Evolutionary conservation across 1,284 basidiomycete genomes (phyloP).

Genomic region (Schizopora paradoxa): DNA sequence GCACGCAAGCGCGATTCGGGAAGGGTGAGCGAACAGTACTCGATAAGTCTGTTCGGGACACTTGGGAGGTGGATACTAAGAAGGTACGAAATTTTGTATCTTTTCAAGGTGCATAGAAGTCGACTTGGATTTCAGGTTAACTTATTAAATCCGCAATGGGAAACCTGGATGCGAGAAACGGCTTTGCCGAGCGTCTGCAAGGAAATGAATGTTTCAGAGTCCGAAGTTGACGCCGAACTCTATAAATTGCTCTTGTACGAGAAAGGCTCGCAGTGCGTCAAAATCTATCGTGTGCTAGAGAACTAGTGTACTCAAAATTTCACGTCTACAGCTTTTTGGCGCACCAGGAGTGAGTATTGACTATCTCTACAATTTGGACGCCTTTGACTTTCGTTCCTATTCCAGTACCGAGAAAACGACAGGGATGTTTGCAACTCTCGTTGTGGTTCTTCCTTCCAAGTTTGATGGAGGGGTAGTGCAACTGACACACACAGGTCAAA

Average conservation of each 20-base stretch:
- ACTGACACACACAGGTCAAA: neutral
- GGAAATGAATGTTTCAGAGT: conserved; percentile 27
- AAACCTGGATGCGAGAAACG: conserved; percentile 23
- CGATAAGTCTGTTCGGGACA: conserved; percentile 34
- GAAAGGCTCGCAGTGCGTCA: conserved; percentile 38
- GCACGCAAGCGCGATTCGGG: conserved; percentile 34
- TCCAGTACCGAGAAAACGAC: conserved; percentile 33
- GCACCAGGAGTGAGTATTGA: conserved; percentile 26
- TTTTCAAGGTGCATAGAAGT: too few relatives aligned
- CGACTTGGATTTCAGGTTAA: too few relatives aligned
- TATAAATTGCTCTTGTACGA: conserved; percentile 43
- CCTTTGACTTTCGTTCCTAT: neutral
- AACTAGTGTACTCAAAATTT: neutral
- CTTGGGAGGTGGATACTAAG: conserved; percentile 30
- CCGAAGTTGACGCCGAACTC: conserved; percentile 31
- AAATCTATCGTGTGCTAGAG: neutral
- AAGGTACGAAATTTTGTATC: too few relatives aligned
- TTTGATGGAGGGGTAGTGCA: neutral
- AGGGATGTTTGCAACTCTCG: conserved; percentile 41
- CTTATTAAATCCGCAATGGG: conserved; percentile 33
- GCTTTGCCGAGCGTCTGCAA: conserved; percentile 29
- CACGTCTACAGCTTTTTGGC: conserved; percentile 18
- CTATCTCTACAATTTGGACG: neutral
- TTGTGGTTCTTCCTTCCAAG: conserved; percentile 38
- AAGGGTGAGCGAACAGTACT: conserved; percentile 32